A percentile compares a stretch with the other conserved stretches of the same genome.
Evolutionary conservation across 2,329 filamentous ascomycete genomes (phyloP).

Genomic region (Samsoniella hepiali): DNA sequence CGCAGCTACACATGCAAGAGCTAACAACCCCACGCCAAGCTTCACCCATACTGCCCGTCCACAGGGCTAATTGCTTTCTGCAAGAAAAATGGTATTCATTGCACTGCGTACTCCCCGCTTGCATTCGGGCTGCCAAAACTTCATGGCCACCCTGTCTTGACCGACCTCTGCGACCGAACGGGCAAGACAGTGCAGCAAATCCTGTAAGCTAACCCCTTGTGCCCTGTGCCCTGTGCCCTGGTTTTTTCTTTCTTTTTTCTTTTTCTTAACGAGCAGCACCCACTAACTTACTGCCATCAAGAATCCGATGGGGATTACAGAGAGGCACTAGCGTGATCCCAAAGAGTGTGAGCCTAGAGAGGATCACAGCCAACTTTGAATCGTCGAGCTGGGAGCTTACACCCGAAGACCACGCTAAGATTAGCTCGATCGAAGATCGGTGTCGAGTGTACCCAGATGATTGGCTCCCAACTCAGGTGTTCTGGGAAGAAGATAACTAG

Average conservation of each 20-base stretch:
- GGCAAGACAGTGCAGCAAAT: constrained; percentile 10
- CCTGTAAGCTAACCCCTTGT: not conserved
- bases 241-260: too few species aligned
- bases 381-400: not conserved
- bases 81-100: constrained; percentile 1
- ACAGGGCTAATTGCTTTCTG: constrained; percentile 1
- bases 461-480: constrained; percentile 4
- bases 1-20: not conserved
- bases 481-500: constrained; percentile 15
- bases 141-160: not conserved
- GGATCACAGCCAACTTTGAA: constrained; percentile 10
- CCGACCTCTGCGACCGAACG: not conserved
- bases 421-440: not conserved
- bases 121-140: not conserved
- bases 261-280: not conserved
- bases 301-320: constrained; percentile 9
- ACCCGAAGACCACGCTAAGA: not conserved
- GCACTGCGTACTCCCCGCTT: constrained; percentile 12
- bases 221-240: too few species aligned
- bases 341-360: not conserved
- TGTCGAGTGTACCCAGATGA: constrained; percentile 13
- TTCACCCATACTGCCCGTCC: constrained; percentile 12
- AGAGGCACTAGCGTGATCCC: constrained; percentile 12
- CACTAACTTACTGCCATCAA: not conserved
- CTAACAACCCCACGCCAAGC: not conserved